A percentile compares a stretch with the other conserved stretches of the same genome.
These are phyloP conservation scores for Termitomyces sp. DNA, from an alignment of 768 basidiomycete species.

Conservation along the genomic window DNA sequence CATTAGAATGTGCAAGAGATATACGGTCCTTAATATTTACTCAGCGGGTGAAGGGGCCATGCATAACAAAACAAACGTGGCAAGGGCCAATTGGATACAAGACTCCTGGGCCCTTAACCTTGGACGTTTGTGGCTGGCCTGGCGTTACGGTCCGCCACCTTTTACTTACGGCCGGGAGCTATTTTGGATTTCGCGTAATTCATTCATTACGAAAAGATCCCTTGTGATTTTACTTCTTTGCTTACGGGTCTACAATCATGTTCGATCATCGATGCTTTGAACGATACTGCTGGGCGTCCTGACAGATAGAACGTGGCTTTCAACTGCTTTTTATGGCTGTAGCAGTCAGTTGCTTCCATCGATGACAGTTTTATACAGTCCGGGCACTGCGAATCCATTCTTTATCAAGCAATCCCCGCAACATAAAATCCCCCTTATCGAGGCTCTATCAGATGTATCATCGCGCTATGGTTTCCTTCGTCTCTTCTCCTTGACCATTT, in stretches of 20 bases:
- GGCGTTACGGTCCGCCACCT: too few relatives aligned
- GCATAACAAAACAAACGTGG: too few relatives aligned
- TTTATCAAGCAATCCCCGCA: slow-evolving; percentile 9
- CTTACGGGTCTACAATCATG: not conserved
- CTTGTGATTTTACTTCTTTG: not conserved
- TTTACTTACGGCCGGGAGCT: too few relatives aligned
- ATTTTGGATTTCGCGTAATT: not conserved
- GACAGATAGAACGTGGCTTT: not conserved
- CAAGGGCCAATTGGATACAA: too few relatives aligned
- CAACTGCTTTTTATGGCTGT: slow-evolving; percentile 1
- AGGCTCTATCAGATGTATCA: not conserved
- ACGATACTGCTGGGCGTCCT: not conserved
- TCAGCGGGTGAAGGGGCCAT: too few relatives aligned
- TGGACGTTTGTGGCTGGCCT: too few relatives aligned
- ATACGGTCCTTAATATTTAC: too few relatives aligned
- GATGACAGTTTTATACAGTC: slow-evolving; percentile 3
- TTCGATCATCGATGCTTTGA: slow-evolving; percentile 3
- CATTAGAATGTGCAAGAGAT: too few relatives aligned
- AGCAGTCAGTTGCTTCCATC: not conserved
- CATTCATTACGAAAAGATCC: not conserved
- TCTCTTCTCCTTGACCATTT: not conserved
- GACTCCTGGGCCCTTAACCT: too few relatives aligned
- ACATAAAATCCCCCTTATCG: not conserved
- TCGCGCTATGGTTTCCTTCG: not conserved
- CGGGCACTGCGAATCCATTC: not conserved